phyloP scores from a whole-genome alignment of 805 yeast genomes.

The Barnettozyma salicaria region DNA sequence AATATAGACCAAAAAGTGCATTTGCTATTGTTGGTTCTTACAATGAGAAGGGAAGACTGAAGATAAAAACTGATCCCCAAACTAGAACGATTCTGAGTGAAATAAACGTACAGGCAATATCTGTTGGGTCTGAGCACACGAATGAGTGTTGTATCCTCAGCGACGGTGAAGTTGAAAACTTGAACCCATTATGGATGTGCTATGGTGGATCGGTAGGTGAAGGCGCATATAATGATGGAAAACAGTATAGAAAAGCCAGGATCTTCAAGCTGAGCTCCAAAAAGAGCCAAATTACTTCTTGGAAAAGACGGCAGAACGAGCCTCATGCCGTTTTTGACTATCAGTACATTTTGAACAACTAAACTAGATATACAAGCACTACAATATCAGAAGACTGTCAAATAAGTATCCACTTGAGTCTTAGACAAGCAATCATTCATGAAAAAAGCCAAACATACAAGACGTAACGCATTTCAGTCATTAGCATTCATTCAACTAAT shows the following conservation, averaged over 20 bases:
- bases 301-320: conserved; percentile 51
- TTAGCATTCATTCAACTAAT: no score
- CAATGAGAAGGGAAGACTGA: conserved; percentile 33
- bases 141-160: conserved; percentile 56
- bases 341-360: conserved; percentile 30
- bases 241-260: conserved; percentile 45
- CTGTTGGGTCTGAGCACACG: conserved; percentile 67
- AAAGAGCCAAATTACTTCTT: conserved; percentile 40
- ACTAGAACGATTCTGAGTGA: conserved; percentile 39
- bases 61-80: conserved; percentile 31
- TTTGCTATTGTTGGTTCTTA: conserved; percentile 36
- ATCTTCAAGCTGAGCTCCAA: conserved; percentile 44
- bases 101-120: conserved; percentile 44
- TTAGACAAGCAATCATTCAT: no score
- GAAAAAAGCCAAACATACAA: no score
- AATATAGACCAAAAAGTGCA: conserved; percentile 37
- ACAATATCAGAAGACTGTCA: no score
- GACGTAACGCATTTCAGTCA: no score
- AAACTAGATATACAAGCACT: no score
- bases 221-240: conserved; percentile 54
- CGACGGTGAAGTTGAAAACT: conserved; percentile 9
- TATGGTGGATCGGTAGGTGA: conserved; percentile 65
- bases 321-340: conserved; percentile 40
- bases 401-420: no score
- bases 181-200: conserved; percentile 48